A percentile compares a stretch with the other conserved stretches of the same genome.
Conservation (phyloP, 73 alveolate genomes). For the Blepharisma stoltei region DNA sequence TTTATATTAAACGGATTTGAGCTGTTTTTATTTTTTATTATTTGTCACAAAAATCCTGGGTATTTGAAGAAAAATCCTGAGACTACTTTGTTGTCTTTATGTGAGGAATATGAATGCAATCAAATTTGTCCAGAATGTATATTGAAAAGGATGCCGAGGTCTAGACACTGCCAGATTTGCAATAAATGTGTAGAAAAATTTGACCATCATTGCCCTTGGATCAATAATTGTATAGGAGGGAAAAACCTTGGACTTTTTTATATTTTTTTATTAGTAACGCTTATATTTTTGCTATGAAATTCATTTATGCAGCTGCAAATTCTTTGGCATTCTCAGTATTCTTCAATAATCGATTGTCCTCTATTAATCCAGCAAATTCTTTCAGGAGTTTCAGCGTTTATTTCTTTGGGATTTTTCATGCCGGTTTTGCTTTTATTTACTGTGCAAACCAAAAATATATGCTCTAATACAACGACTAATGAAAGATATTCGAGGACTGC, state of each 20-base stretch:
- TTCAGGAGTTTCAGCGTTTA: neutral
- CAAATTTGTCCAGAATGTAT: constrained; percentile 69
- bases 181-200: constrained; percentile 76
- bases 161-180: constrained; percentile 78
- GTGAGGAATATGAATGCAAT: constrained; percentile 42
- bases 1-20: neutral
- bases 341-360: neutral
- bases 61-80: constrained; percentile 46
- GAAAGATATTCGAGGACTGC: constrained; percentile 37
- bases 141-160: constrained; percentile 55
- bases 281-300: neutral
- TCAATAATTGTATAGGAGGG: constrained; percentile 83
- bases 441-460: constrained; percentile 26
- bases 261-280: constrained; percentile 32
- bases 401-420: constrained; percentile 14
- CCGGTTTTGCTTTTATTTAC: constrained; percentile 28
- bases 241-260: constrained; percentile 60
- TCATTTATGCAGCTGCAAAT: constrained; percentile 18
- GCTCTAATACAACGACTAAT: constrained; percentile 26
- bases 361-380: neutral
- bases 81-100: constrained; percentile 34
- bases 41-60: constrained; percentile 57
- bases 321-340: neutral
- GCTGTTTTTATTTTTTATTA: constrained; percentile 33
- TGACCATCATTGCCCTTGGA: constrained; percentile 91